These are phyloP conservation scores for Hypomyces perniciosus DNA, from an alignment of 2,329 filamentous ascomycete species.

Conservation along the genomic window DNA sequence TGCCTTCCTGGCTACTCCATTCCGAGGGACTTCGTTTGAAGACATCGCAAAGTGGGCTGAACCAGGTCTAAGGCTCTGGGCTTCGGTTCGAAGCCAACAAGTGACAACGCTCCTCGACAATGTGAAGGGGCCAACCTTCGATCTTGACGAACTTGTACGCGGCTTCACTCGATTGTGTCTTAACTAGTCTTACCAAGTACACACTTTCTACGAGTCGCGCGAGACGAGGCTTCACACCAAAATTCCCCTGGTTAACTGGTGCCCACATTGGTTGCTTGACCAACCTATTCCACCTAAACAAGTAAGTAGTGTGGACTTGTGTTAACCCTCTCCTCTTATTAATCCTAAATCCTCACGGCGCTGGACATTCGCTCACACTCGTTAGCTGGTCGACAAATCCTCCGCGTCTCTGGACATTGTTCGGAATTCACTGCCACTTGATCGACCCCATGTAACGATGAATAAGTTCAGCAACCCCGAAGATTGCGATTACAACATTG, in stretches of 20 bases:
- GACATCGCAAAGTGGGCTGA: conserved; percentile 20
- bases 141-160: conserved; percentile 17
- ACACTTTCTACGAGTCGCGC: conserved; percentile 20
- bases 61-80: conserved; percentile 13
- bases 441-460: conserved; percentile 16
- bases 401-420: conserved; percentile 23
- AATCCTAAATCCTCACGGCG: no score
- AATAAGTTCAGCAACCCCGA: no score
- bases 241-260: neutral
- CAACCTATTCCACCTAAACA: neutral
- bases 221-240: conserved; percentile 17
- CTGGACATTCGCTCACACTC: neutral
- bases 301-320: no score
- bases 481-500: neutral
- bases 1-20: conserved; percentile 25
- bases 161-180: conserved; percentile 17
- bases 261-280: conserved; percentile 8
- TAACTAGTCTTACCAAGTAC: conserved; percentile 10
- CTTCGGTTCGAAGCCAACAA: conserved; percentile 10
- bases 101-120: conserved; percentile 15
- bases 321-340: neutral
- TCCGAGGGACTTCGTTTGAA: conserved; percentile 22
- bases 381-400: conserved; percentile 19
- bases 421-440: conserved; percentile 17
- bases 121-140: conserved; percentile 14